A percentile compares a stretch with the other conserved stretches of the same genome.
These are phyloP conservation scores for Sphaerobolus stellatus DNA, from an alignment of 1,284 basidiomycete genomes.

Conservation along the genomic window DNA sequence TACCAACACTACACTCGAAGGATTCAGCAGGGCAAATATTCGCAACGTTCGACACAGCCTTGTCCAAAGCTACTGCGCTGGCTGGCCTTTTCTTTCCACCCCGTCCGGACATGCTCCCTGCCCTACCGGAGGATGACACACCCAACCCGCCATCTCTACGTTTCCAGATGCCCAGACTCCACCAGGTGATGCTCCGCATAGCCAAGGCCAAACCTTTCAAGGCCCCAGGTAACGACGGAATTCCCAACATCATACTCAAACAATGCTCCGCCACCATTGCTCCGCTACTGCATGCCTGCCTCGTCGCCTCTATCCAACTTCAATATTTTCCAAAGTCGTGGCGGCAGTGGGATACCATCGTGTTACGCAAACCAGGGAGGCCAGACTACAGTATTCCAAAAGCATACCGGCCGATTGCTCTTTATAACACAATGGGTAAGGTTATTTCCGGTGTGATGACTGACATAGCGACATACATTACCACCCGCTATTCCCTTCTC, in stretches of 20 bases:
- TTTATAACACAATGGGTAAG: slow-evolving; percentile 15
- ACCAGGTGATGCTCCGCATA: no score
- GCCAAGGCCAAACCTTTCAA: not conserved
- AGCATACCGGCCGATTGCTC: slow-evolving; percentile 15
- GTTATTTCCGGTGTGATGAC: slow-evolving; percentile 12
- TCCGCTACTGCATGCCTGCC: not conserved
- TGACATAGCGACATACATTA: not conserved
- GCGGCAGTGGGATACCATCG: slow-evolving; percentile 2
- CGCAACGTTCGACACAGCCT: no score
- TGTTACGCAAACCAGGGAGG: slow-evolving; percentile 15
- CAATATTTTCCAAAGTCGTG: not conserved
- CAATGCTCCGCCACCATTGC: not conserved
- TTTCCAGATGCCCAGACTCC: no score
- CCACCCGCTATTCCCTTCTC: slow-evolving; percentile 1
- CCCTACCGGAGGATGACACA: no score
- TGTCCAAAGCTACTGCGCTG: no score
- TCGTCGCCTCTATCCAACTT: not conserved
- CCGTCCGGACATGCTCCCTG: no score
- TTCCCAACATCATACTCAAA: not conserved
- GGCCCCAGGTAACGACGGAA: not conserved
- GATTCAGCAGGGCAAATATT: no score
- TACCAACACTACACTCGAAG: no score
- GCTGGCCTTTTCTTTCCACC: no score
- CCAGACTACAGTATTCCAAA: slow-evolving; percentile 13
- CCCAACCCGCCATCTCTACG: no score